Base-by-base conservation (phyloP, 1,284 basidiomycete genomes). In the Ustilago hordei region DNA sequence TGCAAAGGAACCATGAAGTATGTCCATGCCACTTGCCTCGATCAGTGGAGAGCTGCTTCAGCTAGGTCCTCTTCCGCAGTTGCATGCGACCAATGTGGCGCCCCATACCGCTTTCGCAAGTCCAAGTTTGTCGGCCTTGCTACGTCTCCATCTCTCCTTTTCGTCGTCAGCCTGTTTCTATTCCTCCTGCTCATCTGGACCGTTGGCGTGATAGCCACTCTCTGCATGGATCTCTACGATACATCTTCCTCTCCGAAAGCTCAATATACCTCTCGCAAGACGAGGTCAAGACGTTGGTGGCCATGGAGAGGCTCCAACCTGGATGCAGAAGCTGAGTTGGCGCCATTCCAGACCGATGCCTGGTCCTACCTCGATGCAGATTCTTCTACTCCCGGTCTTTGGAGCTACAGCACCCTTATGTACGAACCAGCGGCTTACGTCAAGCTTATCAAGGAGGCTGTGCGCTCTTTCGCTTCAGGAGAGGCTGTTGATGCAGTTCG, bases 1-100 rank as follows among this genome's bases (percentile, higher is more conserved):
- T 84, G 82, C 64, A 67, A 72, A n/a, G 82, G 82, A 12, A 82
- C 82, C n/a, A 81, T 83, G 81, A 79, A 81, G 65, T 84, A 79
- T 53, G 81, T 84, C 31, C 83, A 84, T 50, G 71, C 79, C n/a
- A 74, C 72, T n/a, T 84, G 83, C 64, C 63, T 84, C 15, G 78
- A 82, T 23, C 60, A 64, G 9, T 84, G 83, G 83, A 71, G 83
- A 6, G 57, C 65, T 2, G 53, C 69, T 13, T 81, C 81, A 4
- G 63, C 59, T 15, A 70, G 81, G 11, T 55, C 71, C 5, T 66
- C 69, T 0, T 83, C 81, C 8, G 72, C 65, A 2, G 60, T 79
- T 6, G 64, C 65, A 4, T 84, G 83, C 60, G 83, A 84, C 48
- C 83, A 83, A 55, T 84, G 83, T 61, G 81, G 82, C 2, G 67